These are phyloP conservation scores for Flammula alnicola DNA, from an alignment of 1,284 basidiomycete species.

Conservation along the genomic window DNA sequence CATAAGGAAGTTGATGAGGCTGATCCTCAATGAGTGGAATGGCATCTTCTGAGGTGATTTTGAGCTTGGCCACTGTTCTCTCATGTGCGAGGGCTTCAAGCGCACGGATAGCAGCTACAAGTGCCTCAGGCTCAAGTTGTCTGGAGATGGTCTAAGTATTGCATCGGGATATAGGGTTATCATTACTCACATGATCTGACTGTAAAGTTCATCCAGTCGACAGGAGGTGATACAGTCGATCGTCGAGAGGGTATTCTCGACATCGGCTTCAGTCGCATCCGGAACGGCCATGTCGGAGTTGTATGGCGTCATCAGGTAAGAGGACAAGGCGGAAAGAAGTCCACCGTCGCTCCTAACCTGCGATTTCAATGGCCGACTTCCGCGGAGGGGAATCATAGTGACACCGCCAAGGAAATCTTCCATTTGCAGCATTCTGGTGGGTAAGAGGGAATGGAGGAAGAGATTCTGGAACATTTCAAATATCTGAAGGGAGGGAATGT, in stretches of 20 bases:
- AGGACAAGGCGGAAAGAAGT: slow-evolving; percentile 91
- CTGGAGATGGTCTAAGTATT: slow-evolving; percentile 41
- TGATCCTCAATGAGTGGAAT: slow-evolving; percentile 45
- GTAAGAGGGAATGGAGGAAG: slow-evolving; percentile 92
- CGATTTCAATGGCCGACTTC: slow-evolving; percentile 69
- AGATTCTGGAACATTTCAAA: slow-evolving; percentile 99
- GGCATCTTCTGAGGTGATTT: slow-evolving; percentile 69
- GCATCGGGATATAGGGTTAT: not conserved
- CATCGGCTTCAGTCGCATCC: slow-evolving; percentile 84
- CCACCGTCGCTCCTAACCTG: slow-evolving; percentile 83
- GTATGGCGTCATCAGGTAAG: slow-evolving; percentile 97
- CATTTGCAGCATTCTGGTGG: slow-evolving; percentile 90
- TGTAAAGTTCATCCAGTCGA: slow-evolving; percentile 92
- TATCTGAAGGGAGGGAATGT: slow-evolving; percentile 55
- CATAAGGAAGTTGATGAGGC: slow-evolving; percentile 76
- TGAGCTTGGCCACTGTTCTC: slow-evolving; percentile 76
- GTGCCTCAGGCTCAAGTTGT: slow-evolving; percentile 76
- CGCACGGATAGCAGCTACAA: slow-evolving; percentile 83
- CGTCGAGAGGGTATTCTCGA: slow-evolving; percentile 94
- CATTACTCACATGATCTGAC: slow-evolving; percentile 79
- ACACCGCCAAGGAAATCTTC: slow-evolving; percentile 93
- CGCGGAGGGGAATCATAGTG: slow-evolving; percentile 86
- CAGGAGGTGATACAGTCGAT: slow-evolving; percentile 97
- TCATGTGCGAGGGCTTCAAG: slow-evolving; percentile 91
- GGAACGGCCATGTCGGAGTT: slow-evolving; percentile 76